Percentiles rank a stretch among this genome's conserved stretches.
Evolutionary conservation across 2,329 filamentous ascomycete species (phyloP).

Genomic region (Macroventuria anomochaeta): DNA sequence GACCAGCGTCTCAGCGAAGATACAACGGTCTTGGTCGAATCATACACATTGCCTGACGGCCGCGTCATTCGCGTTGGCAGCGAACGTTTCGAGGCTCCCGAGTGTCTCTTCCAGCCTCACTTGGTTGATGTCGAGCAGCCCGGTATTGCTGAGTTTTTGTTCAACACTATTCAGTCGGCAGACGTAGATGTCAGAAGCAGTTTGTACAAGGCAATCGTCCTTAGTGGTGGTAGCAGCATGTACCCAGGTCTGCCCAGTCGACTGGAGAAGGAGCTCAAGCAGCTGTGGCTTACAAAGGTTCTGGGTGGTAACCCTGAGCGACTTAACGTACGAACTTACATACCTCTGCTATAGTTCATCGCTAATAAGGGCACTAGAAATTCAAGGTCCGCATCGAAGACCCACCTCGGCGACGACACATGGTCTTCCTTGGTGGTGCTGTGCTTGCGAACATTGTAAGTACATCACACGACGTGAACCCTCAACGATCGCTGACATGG

Average conservation of each 20-base stretch:
- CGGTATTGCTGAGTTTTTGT: slow-evolving; percentile 94
- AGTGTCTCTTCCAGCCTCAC: slow-evolving; percentile 98
- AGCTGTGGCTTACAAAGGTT: slow-evolving; percentile 94
- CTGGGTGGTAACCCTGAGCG: slow-evolving; percentile 91
- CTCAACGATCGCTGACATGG: slow-evolving; percentile 20
- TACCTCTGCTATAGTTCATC: slow-evolving; percentile 5
- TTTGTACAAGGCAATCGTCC: slow-evolving; percentile 95
- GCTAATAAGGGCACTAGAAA: slow-evolving; percentile 64
- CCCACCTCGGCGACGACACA: slow-evolving; percentile 91
- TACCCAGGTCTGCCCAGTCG: slow-evolving; percentile 94
- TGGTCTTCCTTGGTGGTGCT: slow-evolving; percentile 98
- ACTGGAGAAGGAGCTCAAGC: slow-evolving; percentile 98
- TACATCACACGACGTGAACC: slow-evolving; percentile 8
- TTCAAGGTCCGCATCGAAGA: slow-evolving; percentile 99
- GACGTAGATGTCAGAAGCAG: slow-evolving; percentile 94
- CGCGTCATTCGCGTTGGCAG: slow-evolving; percentile 95
- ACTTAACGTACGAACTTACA: slow-evolving; percentile 64
- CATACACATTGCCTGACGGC: slow-evolving; percentile 95
- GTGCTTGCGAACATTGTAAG: slow-evolving; percentile 90
- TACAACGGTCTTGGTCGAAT: slow-evolving; percentile 95
- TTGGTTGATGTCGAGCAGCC: slow-evolving; percentile 97
- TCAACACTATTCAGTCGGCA: slow-evolving; percentile 97
- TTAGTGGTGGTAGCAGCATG: slow-evolving; percentile 98
- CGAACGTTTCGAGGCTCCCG: slow-evolving; percentile 96
- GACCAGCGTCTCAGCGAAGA: slow-evolving; percentile 97